Evolutionary conservation across 2,329 filamentous ascomycete genomes (phyloP).

Genomic region (Ceratocystiopsis minuta): DNA sequence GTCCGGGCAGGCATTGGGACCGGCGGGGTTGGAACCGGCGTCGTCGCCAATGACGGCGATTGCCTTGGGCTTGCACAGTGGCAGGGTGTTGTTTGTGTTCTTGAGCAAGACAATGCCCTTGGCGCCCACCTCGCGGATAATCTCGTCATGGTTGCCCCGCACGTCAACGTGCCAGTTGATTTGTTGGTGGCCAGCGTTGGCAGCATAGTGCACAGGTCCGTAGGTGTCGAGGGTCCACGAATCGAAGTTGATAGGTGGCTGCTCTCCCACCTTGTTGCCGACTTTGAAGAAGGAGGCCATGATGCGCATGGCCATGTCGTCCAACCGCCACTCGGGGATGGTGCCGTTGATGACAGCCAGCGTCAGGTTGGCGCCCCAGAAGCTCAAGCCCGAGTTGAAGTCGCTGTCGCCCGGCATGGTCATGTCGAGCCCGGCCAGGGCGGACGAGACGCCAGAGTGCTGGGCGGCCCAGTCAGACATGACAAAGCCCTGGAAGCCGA

Average conservation of each 20-base stretch:
- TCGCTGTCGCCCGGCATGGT: constrained; percentile 35
- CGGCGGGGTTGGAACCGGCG: constrained; percentile 53
- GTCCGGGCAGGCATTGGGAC: constrained; percentile 64
- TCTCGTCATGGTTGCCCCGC: constrained; percentile 49
- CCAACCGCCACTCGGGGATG: constrained; percentile 48
- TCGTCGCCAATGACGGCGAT: constrained; percentile 69
- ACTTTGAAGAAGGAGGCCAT: constrained; percentile 38
- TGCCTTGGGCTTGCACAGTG: constrained; percentile 61
- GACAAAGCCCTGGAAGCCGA: constrained; percentile 52
- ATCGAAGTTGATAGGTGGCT: constrained; percentile 57
- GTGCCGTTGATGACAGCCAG: constrained; percentile 65
- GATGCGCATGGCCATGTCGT: constrained; percentile 58
- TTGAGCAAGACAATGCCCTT: constrained; percentile 81
- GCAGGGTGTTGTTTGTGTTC: constrained; percentile 56
- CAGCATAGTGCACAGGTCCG: constrained; percentile 48
- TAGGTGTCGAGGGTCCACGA: constrained; percentile 70
- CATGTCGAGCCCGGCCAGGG: constrained; percentile 48
- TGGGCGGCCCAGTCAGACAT: constrained; percentile 53
- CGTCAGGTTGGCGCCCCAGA: constrained; percentile 44
- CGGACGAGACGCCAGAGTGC: constrained; percentile 37
- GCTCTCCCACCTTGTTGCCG: constrained; percentile 30
- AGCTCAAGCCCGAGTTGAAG: constrained; percentile 43
- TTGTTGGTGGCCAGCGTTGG: constrained; percentile 34
- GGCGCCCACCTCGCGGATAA: constrained; percentile 61
- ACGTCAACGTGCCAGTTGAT: constrained; percentile 76